These are phyloP conservation scores for Fusarium sp. DNA, from an alignment of 2,329 filamentous ascomycete species.

Conservation along the genomic window DNA sequence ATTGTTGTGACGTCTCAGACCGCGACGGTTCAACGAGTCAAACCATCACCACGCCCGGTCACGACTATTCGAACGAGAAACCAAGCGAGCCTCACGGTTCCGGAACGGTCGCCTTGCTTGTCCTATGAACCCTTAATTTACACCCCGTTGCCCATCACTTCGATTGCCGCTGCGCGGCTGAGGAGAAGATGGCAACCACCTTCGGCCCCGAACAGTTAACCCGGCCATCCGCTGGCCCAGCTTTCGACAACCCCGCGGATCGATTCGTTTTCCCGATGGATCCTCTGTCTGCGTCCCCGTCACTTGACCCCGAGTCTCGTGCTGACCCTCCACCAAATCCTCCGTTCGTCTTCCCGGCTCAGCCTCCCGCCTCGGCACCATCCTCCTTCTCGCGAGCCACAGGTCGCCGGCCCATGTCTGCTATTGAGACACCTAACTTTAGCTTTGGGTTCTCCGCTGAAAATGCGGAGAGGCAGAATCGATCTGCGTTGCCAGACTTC, in stretches of 20 bases:
- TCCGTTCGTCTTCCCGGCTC: slow-evolving; percentile 72
- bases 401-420: slow-evolving; percentile 65
- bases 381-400: slow-evolving; percentile 61
- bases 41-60: slow-evolving; percentile 6
- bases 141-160: slow-evolving; percentile 56
- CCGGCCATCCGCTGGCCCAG: slow-evolving; percentile 44
- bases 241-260: slow-evolving; percentile 43
- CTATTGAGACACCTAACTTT: slow-evolving; percentile 59
- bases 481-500: slow-evolving; percentile 63
- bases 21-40: slow-evolving; percentile 18
- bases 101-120: slow-evolving; percentile 16
- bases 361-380: slow-evolving; percentile 60
- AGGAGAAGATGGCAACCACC: slow-evolving; percentile 57
- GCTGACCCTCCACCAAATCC: slow-evolving; percentile 68
- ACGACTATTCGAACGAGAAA: slow-evolving; percentile 13
- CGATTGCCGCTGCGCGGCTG: slow-evolving; percentile 63
- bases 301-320: slow-evolving; percentile 26
- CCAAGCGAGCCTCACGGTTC: slow-evolving; percentile 19
- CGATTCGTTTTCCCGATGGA: slow-evolving; percentile 39
- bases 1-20: slow-evolving; percentile 35
- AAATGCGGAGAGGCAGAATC: slow-evolving; percentile 39
- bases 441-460: slow-evolving; percentile 48
- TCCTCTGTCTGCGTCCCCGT: slow-evolving; percentile 27
- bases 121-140: slow-evolving; percentile 56
- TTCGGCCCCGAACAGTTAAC: slow-evolving; percentile 53